Evolutionary conservation across 495 filamentous ascomycete genomes (phyloP).

Genomic region (Penicillium pulvis): DNA sequence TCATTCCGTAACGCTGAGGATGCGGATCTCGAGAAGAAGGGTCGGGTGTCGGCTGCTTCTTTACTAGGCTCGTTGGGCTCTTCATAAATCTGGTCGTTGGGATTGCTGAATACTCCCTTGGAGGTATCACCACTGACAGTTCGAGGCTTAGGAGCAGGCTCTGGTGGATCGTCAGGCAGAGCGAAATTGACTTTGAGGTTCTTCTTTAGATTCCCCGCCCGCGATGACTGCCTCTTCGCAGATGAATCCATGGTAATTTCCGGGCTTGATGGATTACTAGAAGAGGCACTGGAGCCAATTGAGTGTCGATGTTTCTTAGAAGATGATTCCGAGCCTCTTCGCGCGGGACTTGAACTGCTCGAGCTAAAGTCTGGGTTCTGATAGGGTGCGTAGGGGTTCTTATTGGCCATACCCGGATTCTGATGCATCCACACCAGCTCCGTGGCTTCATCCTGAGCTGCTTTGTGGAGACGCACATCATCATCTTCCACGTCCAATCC

Average conservation of each 20-base stretch:
- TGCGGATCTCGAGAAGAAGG: slow-evolving; percentile 38
- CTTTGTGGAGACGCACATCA: slow-evolving; percentile 67
- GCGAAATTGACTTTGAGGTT: slow-evolving; percentile 48
- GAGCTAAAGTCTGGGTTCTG: slow-evolving; percentile 54
- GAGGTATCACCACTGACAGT: slow-evolving; percentile 43
- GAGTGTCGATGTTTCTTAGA: slow-evolving; percentile 24
- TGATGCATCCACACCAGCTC: slow-evolving; percentile 86
- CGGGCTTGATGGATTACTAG: slow-evolving; percentile 30
- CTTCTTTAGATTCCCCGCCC: slow-evolving; percentile 33
- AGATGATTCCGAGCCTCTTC: slow-evolving; percentile 34
- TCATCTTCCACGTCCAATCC: slow-evolving; percentile 77
- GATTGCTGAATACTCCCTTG: slow-evolving; percentile 51
- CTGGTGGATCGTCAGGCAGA: slow-evolving; percentile 21
- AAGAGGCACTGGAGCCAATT: slow-evolving; percentile 23
- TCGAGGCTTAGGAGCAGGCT: slow-evolving; percentile 31
- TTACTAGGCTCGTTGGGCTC: slow-evolving; percentile 60
- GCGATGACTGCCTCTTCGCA: slow-evolving; percentile 20
- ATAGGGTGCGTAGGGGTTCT: slow-evolving; percentile 62
- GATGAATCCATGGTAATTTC: slow-evolving; percentile 17
- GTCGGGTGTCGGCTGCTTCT: slow-evolving; percentile 34
- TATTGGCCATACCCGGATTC: slow-evolving; percentile 59
- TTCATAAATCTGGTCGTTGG: slow-evolving; percentile 86
- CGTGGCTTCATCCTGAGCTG: slow-evolving; percentile 82
- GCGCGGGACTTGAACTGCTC: slow-evolving; percentile 54
- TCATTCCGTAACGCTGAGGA: slow-evolving; percentile 56